These are phyloP conservation scores for Psilocybe mexicana DNA, from an alignment of 1,284 basidiomycete species.

Conservation along the genomic window DNA sequence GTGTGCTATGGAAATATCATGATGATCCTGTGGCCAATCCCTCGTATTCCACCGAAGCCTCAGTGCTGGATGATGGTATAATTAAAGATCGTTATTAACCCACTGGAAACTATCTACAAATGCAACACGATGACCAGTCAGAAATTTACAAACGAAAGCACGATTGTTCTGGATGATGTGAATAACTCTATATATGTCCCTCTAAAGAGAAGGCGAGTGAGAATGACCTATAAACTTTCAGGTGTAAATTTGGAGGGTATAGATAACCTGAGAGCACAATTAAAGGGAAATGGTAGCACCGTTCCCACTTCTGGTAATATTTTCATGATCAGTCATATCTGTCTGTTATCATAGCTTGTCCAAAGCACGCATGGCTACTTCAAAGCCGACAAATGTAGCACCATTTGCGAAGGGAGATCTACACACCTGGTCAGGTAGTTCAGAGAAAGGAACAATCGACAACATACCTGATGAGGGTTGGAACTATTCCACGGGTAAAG, in stretches of 20 bases:
- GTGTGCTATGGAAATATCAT: conserved; percentile 50
- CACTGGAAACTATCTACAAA: neutral
- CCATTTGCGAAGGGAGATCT: conserved; percentile 92
- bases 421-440: conserved; percentile 15
- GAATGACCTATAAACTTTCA: neutral
- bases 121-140: neutral
- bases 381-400: conserved; percentile 91
- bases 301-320: neutral
- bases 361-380: conserved; percentile 76
- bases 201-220: neutral
- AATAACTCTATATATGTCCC: neutral
- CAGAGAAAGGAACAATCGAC: conserved; percentile 4
- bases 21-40: neutral
- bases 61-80: neutral
- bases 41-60: neutral
- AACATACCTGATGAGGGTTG: conserved; percentile 86
- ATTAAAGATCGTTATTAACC: neutral
- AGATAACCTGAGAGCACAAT: neutral
- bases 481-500: conserved; percentile 87
- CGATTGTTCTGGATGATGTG: neutral
- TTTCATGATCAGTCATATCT: neutral
- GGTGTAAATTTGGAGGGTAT: neutral
- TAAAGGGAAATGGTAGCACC: neutral
- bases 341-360: conserved; percentile 34
- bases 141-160: neutral